Percentiles rank a stretch among this genome's conserved stretches.
These are phyloP conservation scores for Crataegus laevigata DNA, from an alignment of 306 rosid species.

Conservation along the genomic window DNA sequence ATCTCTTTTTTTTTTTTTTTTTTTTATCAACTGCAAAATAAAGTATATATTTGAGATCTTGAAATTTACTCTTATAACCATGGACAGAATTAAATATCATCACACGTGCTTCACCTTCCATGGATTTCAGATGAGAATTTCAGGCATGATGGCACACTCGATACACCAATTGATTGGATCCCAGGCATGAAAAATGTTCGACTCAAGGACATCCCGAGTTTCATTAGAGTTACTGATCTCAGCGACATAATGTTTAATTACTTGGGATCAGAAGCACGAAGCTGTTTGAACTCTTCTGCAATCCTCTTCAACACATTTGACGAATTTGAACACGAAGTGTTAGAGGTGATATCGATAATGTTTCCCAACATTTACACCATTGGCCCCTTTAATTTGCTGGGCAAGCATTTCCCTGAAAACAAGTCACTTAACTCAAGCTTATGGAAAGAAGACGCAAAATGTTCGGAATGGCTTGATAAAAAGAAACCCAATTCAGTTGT, in stretches of 20 bases:
- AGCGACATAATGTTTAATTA: slow-evolving; percentile 32
- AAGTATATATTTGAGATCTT: no score
- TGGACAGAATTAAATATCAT: background rate
- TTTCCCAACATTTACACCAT: slow-evolving; percentile 35
- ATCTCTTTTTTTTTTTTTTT: no score
- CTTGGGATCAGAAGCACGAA: slow-evolving; percentile 15
- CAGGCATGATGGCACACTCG: slow-evolving; percentile 19
- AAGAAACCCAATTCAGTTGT: slow-evolving; percentile 30
- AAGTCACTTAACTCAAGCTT: slow-evolving; percentile 23
- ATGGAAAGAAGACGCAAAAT: slow-evolving; percentile 35
- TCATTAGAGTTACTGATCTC: slow-evolving; percentile 23
- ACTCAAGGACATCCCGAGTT: slow-evolving; percentile 38
- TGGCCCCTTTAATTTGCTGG: slow-evolving; percentile 32
- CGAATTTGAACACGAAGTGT: slow-evolving; percentile 28
- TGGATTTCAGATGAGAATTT: slow-evolving; percentile 21
- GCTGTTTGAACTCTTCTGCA: slow-evolving; percentile 24
- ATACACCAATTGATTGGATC: slow-evolving; percentile 29
- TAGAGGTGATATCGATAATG: slow-evolving; percentile 28
- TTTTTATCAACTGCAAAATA: no score
- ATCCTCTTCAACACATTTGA: slow-evolving; percentile 31
- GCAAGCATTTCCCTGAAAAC: slow-evolving; percentile 11
- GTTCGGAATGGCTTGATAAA: slow-evolving; percentile 29
- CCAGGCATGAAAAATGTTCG: slow-evolving; percentile 32
- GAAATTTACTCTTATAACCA: no score
- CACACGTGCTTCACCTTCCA: background rate